Evolutionary conservation across 176 grass and related monocot species (phyloP), one percentile per base, ranked within the genome.

Genomic region (Panicum miliaceum): DNA sequence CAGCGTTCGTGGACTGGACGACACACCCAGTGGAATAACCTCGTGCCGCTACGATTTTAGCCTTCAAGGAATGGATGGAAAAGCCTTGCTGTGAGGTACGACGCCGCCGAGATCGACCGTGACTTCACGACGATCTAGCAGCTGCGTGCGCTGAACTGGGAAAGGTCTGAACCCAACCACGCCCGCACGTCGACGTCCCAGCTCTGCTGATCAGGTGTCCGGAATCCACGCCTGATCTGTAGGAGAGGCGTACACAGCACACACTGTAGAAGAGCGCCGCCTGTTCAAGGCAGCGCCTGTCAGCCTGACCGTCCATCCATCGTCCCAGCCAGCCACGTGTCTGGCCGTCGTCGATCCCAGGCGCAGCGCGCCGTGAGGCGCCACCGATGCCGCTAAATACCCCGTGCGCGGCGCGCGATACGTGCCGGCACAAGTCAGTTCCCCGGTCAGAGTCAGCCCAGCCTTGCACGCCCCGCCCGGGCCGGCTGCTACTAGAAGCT

Each of bases 231-330:
- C 50, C 11, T 12, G 45, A 12, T 10, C 11, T 46, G 46, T 50
- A 32, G 71, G 47, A 74, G 47, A 74, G 45, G 47, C 71, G 71
- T 74, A 19, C 71, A 74, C 7, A 52, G 35, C 47, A 52, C 35
- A 67, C 15, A 38, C 35, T 20, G 63, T 8, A 58, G 27, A 34
- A 37, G 63, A 65, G 34, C 6, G 15, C 29, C 32, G 63, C 32
- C 29, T 16, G 4, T 36, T 65, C 63, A 34, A 70, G 40, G 20
- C 38, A 6, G 67, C 9, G 68, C n/a, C 40, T 8, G 41, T 11
- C 4, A 51, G 5, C 15, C 50, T 19, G 20, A 7, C 8, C 20
- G 23, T 12, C 66, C 20, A 12, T 13, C 40, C 67, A 3, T 22
- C n/a, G 29, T 32, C 3, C 12, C 12, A 42, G 40, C 25, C 25